These are phyloP conservation scores for Podospora bellae-mahoneyi DNA, from an alignment of 495 filamentous ascomycete species.

Conservation along the genomic window DNA sequence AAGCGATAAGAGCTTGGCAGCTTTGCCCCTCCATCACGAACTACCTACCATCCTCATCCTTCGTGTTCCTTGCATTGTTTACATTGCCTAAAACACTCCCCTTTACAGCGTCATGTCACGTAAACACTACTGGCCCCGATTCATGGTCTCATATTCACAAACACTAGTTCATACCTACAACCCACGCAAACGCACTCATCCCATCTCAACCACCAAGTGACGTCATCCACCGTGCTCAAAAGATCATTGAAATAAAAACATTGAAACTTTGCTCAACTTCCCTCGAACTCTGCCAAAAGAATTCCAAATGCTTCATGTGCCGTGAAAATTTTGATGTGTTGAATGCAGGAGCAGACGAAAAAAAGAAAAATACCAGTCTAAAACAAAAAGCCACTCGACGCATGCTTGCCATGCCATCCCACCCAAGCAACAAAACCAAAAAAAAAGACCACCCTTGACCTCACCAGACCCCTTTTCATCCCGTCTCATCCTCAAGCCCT, in stretches of 20 bases:
- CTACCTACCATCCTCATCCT: not conserved
- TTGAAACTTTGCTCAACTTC: not conserved
- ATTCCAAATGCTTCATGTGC: not conserved
- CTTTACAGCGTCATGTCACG: not conserved
- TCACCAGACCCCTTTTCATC: not conserved
- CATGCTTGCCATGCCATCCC: conserved; percentile 1
- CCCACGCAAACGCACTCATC: not conserved
- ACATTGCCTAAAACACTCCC: not conserved
- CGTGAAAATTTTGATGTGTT: not conserved
- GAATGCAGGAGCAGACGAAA: not conserved
- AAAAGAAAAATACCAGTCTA: not conserved
- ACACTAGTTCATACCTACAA: not conserved
- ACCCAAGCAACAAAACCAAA: not conserved
- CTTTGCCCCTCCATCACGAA: not conserved
- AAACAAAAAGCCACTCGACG: not conserved
- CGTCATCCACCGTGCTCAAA: not conserved
- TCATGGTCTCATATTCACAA: not conserved
- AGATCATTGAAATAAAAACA: not conserved
- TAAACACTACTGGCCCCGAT: not conserved
- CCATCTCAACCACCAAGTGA: not conserved
- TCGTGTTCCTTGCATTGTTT: not conserved
- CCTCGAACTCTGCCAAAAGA: not conserved
- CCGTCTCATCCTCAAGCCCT: conserved; percentile 11
- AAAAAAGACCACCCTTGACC: not conserved
- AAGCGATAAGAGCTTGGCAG: not conserved